Base-by-base conservation (phyloP, 73 alveolate species). In the Paramecium octaurelia region DNA sequence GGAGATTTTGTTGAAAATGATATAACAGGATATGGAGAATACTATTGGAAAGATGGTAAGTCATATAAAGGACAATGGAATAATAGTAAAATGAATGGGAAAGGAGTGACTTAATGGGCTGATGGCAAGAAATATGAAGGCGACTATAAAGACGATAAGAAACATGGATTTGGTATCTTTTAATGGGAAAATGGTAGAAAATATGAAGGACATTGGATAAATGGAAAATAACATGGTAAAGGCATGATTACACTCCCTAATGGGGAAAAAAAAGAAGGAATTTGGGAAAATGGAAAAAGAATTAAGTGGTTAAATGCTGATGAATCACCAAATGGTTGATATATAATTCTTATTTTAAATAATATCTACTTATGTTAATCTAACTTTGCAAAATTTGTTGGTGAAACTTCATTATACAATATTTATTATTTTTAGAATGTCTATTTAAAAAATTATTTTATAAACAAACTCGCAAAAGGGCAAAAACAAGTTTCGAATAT, bases 141-240 rank as follows among this genome's bases (percentile, higher is more conserved):
- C 0, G 94, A 91, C 46, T 91, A 91, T 31, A 24, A 44, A 4
- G 86, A 91, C 48, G 95, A 87, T 24, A 91, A 91, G 34, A 91
- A 91, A 84, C 92, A 91, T 48, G 95, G 95, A 4, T 91, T 76
- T 58, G 95, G 95, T 4, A 50, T 76, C 8, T 91, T 83, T 91
- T 71, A 91, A 91, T 91, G 95, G 95, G 95, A 84, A 34, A 91
- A 91, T 43, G 95, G 95, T 21, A 91, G 86, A 71, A 83, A 91
- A 42, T 91, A 91, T 46, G 92, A 83, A 83, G 95, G 95, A 38
- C 34, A 91, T 31, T 91, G 95, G 95, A 21, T 83, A n/a, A 91
- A 91, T 48, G 93, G 93, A 21, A 83, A 64, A 57, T 24, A 83
- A 77, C 93, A 83, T 91, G 95, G 95, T 58, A 83, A 43, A 83